These are phyloP conservation scores for Polytrichum commune DNA, from an alignment of 225 moss, liverwort and hornwort genomes.

Conservation along the genomic window DNA sequence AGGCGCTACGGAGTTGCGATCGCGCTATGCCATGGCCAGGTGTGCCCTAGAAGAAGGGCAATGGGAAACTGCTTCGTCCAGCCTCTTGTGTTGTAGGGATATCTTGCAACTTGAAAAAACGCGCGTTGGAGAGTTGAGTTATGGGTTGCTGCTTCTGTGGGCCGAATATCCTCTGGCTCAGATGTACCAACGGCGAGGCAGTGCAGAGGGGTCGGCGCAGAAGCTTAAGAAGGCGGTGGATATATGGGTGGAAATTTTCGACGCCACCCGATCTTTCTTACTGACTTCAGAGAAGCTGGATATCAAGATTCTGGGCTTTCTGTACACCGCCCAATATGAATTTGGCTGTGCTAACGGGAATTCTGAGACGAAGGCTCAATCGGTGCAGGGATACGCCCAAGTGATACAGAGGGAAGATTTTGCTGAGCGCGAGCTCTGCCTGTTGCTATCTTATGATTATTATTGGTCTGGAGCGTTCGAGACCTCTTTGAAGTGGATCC, in stretches of 20 bases:
- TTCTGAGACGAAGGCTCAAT: background rate
- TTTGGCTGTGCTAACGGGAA: background rate
- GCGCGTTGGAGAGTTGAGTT: background rate
- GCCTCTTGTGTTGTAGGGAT: background rate
- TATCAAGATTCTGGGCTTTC: background rate
- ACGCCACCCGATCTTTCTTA: background rate
- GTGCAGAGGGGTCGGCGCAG: background rate
- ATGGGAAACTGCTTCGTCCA: background rate
- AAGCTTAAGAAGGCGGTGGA: background rate
- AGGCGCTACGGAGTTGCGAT: background rate
- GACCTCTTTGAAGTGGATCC: too few species aligned
- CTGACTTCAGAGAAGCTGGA: background rate
- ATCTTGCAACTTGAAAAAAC: background rate
- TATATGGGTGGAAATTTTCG: background rate
- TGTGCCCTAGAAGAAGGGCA: background rate
- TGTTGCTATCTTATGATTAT: too few species aligned
- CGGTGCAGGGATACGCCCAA: too few species aligned
- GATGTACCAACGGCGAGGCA: background rate
- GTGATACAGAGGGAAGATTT: too few species aligned
- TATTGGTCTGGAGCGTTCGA: too few species aligned
- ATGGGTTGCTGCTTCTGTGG: background rate
- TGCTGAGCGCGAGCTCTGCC: too few species aligned
- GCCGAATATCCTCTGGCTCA: background rate
- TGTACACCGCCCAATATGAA: background rate
- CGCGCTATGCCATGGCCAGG: background rate